These are phyloP conservation scores for Acer saccharum DNA, from an alignment of 345 rosid species.

Conservation along the genomic window DNA sequence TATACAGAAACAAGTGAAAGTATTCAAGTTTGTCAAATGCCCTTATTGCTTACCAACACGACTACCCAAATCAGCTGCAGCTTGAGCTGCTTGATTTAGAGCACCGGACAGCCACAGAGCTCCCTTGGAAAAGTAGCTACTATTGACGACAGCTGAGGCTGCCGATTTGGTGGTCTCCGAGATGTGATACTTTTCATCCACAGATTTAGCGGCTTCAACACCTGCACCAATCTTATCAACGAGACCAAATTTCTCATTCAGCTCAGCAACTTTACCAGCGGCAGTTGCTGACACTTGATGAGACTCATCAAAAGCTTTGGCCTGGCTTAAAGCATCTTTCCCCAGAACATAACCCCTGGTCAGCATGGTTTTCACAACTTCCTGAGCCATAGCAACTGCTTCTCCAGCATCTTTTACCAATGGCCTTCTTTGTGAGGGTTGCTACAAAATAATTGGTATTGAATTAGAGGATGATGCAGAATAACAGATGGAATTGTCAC, in stretches of 20 bases:
- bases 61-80: slow-evolving; percentile 62
- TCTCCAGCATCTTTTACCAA: slow-evolving; percentile 59
- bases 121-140: slow-evolving; percentile 78
- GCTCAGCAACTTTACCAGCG: slow-evolving; percentile 63
- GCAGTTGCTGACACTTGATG: slow-evolving; percentile 78
- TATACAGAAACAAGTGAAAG: background rate
- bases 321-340: slow-evolving; percentile 72
- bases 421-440: slow-evolving; percentile 36
- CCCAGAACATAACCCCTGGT: slow-evolving; percentile 68
- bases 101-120: slow-evolving; percentile 81
- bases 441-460: slow-evolving; percentile 18
- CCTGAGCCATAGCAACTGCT: slow-evolving; percentile 70
- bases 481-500: background rate
- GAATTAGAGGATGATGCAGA: background rate
- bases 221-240: slow-evolving; percentile 67
- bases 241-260: slow-evolving; percentile 65
- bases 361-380: slow-evolving; percentile 69
- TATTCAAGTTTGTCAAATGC: background rate
- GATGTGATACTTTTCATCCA: slow-evolving; percentile 67
- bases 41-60: slow-evolving; percentile 33
- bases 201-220: slow-evolving; percentile 64
- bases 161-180: slow-evolving; percentile 67
- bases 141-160: slow-evolving; percentile 63
- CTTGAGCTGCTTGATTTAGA: slow-evolving; percentile 67
- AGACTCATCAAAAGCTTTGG: slow-evolving; percentile 71